Conservation (phyloP, 2,329 filamentous ascomycete species). For the Sarocladium kiliense region DNA sequence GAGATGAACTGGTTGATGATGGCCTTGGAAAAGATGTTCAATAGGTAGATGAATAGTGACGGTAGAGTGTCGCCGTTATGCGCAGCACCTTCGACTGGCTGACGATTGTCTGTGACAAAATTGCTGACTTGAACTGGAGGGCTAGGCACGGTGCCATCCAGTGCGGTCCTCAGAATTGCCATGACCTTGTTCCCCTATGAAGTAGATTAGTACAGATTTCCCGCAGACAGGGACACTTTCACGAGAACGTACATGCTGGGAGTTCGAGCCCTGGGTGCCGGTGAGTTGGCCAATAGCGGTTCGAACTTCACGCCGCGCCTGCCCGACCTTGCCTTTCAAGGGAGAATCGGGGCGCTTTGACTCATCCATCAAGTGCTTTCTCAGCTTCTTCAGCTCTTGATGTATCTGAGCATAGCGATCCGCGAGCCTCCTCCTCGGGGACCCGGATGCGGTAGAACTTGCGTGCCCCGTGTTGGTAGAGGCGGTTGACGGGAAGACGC, state of each 20-base stretch:
- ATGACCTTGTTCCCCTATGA: constrained; percentile 31
- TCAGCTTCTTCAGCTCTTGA: constrained; percentile 59
- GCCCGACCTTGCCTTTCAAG: constrained; percentile 63
- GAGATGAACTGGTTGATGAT: constrained; percentile 65
- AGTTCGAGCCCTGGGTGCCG: constrained; percentile 57
- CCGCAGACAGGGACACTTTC: too few species aligned
- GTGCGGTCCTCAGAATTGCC: constrained; percentile 44
- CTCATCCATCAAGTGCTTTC: constrained; percentile 58
- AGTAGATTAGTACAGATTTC: constrained; percentile 14
- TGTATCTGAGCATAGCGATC: constrained; percentile 57
- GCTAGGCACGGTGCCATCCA: constrained; percentile 47
- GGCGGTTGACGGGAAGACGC: constrained; percentile 12
- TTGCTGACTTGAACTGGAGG: constrained; percentile 47
- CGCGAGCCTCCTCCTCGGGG: constrained; percentile 10
- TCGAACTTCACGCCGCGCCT: constrained; percentile 66
- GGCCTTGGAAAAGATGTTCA: constrained; percentile 71
- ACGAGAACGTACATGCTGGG: constrained; percentile 32
- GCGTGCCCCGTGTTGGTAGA: constrained; percentile 10
- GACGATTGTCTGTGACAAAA: constrained; percentile 42
- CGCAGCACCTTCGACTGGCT: constrained; percentile 42
- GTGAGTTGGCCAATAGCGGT: constrained; percentile 71
- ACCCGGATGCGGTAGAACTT: constrained; percentile 11
- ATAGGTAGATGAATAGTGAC: constrained; percentile 64
- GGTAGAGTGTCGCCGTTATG: constrained; percentile 53
- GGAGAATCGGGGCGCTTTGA: constrained; percentile 37